phyloP scores from a whole-genome alignment of 129 eudicot species.

The Cynara cardunculus region DNA sequence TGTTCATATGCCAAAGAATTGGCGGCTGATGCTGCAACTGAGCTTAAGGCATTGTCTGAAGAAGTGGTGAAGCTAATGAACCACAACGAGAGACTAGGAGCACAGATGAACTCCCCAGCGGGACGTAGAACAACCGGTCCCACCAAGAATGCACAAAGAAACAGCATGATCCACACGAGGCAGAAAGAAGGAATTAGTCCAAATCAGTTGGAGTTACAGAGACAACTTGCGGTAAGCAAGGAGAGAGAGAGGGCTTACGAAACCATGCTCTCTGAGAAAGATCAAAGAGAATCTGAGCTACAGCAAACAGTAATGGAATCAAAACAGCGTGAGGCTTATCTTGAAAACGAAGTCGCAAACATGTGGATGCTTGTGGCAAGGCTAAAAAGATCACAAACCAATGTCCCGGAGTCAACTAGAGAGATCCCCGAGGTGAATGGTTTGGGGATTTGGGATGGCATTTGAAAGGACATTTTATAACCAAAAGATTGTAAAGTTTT shows the following conservation, averaged over 20 bases:
- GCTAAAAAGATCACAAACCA: constrained; percentile 53
- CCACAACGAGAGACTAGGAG: constrained; percentile 57
- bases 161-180: constrained; percentile 29
- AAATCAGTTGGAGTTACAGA: constrained; percentile 40
- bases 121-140: constrained; percentile 35
- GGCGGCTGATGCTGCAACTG: constrained; percentile 81
- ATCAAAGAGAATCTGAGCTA: constrained; percentile 47
- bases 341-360: constrained; percentile 65
- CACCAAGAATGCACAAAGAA: constrained; percentile 39
- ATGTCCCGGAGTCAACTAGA: constrained; percentile 29
- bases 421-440: constrained; percentile 18
- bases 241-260: constrained; percentile 64
- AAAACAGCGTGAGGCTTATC: constrained; percentile 66
- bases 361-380: constrained; percentile 72
- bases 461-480: neutral
- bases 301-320: constrained; percentile 62
- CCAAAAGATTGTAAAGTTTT: neutral
- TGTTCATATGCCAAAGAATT: constrained; percentile 72
- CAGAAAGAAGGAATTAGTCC: constrained; percentile 42
- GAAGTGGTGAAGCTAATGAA: constrained; percentile 80
- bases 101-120: constrained; percentile 47
- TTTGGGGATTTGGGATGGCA: constrained; percentile 17
- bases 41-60: constrained; percentile 71
- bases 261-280: constrained; percentile 52
- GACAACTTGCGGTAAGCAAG: constrained; percentile 50